Evolutionary conservation across 495 filamentous ascomycete genomes (phyloP).

Genomic region (Podospora didyma): DNA sequence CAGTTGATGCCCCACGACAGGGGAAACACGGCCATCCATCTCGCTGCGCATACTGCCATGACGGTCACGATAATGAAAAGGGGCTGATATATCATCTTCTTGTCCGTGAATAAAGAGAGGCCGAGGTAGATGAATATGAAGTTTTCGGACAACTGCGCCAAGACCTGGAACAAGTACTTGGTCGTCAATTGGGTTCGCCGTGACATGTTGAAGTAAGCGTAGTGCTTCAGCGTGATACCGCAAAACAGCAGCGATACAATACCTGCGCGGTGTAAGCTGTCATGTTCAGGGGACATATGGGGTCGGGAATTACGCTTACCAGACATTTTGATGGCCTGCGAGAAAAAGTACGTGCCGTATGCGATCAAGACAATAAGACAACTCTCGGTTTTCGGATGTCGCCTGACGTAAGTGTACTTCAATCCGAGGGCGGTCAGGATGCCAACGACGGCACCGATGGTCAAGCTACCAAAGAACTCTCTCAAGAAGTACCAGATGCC

Average conservation of each 20-base stretch:
- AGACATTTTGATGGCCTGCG: constrained; percentile 89
- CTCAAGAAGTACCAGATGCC: constrained; percentile 91
- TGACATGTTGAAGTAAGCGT: constrained; percentile 99
- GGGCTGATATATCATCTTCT: constrained; percentile 82
- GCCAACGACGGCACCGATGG: constrained; percentile 83
- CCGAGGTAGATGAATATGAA: constrained; percentile 99
- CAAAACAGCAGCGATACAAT: constrained; percentile 97
- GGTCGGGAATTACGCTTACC: constrained; percentile 52
- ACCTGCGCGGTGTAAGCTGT: constrained; percentile 48
- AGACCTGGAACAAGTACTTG: constrained; percentile 94
- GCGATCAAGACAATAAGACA: constrained; percentile 90
- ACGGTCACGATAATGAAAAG: constrained; percentile 93
- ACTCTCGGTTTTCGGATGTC: constrained; percentile 94
- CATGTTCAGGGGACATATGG: constrained; percentile 3
- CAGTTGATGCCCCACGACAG: constrained; percentile 87
- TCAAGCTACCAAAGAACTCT: constrained; percentile 90
- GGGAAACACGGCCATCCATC: constrained; percentile 92
- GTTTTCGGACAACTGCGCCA: constrained; percentile 94
- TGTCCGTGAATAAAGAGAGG: constrained; percentile 87
- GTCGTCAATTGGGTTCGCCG: constrained; percentile 94
- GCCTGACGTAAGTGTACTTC: constrained; percentile 88
- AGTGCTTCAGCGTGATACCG: constrained; percentile 96
- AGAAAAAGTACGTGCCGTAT: constrained; percentile 95
- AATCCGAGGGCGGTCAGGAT: constrained; percentile 80
- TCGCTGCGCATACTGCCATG: constrained; percentile 82